phyloP scores from a whole-genome alignment of 2,329 filamentous ascomycete species.

The Ceratocystis variospora region DNA sequence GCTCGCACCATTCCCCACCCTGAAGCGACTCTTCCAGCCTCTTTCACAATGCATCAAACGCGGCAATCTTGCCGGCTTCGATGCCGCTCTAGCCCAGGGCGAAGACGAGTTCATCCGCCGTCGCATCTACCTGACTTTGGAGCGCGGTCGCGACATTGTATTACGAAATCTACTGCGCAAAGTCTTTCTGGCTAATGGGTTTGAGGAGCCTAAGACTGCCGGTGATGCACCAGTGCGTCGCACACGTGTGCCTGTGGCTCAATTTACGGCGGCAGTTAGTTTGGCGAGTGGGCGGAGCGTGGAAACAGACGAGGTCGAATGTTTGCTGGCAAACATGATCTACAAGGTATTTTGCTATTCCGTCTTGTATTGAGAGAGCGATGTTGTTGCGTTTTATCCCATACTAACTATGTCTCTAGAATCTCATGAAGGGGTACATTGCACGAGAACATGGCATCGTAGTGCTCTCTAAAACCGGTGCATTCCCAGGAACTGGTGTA shows the following conservation, averaged over 20 bases:
- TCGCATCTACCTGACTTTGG: conserved; percentile 86
- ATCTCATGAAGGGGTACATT: conserved; percentile 96
- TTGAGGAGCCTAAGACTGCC: conserved; percentile 60
- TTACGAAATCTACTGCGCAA: conserved; percentile 84
- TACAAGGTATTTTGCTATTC: conserved; percentile 64
- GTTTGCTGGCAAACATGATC: conserved; percentile 87
- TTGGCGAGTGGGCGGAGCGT: conserved; percentile 54
- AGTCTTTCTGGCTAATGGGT: conserved; percentile 75
- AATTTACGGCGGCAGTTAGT: conserved; percentile 75
- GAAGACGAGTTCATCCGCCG: conserved; percentile 90
- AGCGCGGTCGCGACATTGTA: conserved; percentile 81
- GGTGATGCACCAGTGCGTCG: conserved; percentile 50
- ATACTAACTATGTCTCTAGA: conserved; percentile 35
- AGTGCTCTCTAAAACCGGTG: conserved; percentile 81
- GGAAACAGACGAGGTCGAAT: conserved; percentile 90
- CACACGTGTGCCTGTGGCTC: conserved; percentile 66
- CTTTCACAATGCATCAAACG: conserved; percentile 65
- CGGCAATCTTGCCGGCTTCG: conserved; percentile 73
- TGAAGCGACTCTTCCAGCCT: conserved; percentile 66
- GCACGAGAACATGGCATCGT: conserved; percentile 79
- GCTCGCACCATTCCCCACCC: conserved; percentile 58
- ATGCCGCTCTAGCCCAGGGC: conserved; percentile 61
- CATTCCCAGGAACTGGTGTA: conserved; percentile 80
- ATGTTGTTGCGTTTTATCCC: no score
- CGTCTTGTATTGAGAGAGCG: background rate